Base-by-base conservation (phyloP, 1,284 basidiomycete species). In the Moesziomyces aphidis region DNA sequence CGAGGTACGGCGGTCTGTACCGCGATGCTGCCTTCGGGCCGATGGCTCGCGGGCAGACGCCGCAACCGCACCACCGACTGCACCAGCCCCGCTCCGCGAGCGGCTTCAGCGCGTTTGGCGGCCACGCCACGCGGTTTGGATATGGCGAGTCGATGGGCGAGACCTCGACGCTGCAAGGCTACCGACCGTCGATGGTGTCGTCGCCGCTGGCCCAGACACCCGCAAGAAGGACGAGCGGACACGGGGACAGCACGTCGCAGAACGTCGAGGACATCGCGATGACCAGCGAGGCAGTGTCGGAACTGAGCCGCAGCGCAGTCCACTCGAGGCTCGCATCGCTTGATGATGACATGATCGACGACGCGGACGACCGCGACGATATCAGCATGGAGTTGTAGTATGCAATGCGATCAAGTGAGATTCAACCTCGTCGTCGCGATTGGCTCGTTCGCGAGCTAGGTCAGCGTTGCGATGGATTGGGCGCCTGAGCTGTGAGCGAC, bases 1-100 rank as follows among this genome's bases (percentile, higher is more conserved):
- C 90, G 13, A 97, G 86, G 51, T 95, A 87, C 1, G 91, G 91
- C 7, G 93, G 91, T 4, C 95, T 93, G 19, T 74, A 70, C 26
- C 66, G 62, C 1, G 64, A 65, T 31, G 56, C 54, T 11, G 46
- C 58, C 0, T 67, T 61, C 36, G 55, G 55, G 17, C 55, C 57
- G 3, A 50, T 58, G 28, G 28, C 59, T n/a, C 65, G 72, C 22
- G 66, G 62, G 6, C 63, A 65, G 26, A 66, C 66, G 43, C 72
- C 72, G n/a, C 66, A 69, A 43, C 61, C 71, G 15, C 66, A 69
- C 45, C 72, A 73, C 36, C 71, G 72, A n/a, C 39, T 75, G 53
- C 63, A 71, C 34, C 72, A 74, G 55, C 72, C 62, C 50, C 55
- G 73, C 7, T 63, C 73, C 7, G 59, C 59, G 5, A 75, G 67